Conservation (phyloP, 192 early-diverging fungal species). For the Spizellomyces punctatus region DNA sequence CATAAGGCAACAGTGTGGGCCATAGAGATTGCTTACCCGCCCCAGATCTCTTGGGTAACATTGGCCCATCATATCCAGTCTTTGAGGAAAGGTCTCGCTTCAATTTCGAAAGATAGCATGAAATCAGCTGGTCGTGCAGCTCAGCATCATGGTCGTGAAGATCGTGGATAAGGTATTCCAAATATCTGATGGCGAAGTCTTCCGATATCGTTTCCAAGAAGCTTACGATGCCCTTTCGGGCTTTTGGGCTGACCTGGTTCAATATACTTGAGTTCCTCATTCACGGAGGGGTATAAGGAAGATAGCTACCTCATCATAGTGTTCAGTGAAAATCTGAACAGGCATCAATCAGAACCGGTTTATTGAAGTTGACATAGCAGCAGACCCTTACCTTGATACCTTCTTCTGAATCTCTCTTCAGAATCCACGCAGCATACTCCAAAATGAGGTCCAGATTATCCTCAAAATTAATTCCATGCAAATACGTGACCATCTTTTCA, state of each 20-base stretch:
- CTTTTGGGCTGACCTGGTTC: conserved; percentile 26
- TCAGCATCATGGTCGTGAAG: conserved; percentile 67
- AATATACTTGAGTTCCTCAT: neutral
- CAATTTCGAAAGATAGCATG: conserved; percentile 76
- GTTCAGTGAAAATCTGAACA: conserved; percentile 51
- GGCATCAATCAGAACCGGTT: neutral
- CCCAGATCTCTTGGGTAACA: conserved; percentile 22
- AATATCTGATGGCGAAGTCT: conserved; percentile 72
- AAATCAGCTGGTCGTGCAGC: conserved; percentile 80
- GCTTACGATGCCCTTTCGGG: conserved; percentile 45
- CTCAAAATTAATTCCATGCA: conserved; percentile 76
- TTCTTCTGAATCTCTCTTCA: conserved; percentile 63
- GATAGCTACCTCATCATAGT: conserved; percentile 42
- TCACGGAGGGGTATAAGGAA: too few relatives aligned
- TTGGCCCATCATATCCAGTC: conserved; percentile 23
- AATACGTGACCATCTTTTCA: conserved; percentile 57
- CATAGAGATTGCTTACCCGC: conserved; percentile 3
- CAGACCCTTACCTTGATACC: conserved; percentile 66
- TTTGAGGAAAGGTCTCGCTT: conserved; percentile 35
- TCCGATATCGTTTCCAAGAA: conserved; percentile 71
- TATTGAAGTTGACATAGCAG: too few relatives aligned
- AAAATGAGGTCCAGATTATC: conserved; percentile 77
- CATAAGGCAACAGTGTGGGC: too few relatives aligned
- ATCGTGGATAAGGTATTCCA: conserved; percentile 78
- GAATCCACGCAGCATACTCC: conserved; percentile 79